Conservation (phyloP, 2,329 filamentous ascomycete genomes). For the Phaeoacremonium minimum region DNA sequence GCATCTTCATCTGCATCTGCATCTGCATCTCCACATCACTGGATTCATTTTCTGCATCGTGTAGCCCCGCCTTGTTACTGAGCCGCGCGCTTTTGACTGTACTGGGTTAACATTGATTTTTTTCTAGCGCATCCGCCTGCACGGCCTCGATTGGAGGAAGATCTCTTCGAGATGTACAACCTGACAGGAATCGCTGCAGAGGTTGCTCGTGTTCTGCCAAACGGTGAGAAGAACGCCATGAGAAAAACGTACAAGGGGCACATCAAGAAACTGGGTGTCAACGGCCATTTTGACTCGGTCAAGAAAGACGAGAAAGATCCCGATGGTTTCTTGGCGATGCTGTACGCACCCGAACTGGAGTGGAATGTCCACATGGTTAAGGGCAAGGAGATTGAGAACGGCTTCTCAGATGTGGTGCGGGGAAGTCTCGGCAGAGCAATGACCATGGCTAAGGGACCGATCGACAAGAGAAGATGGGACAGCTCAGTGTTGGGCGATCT, state of each 20-base stretch:
- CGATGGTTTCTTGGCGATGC: conserved; percentile 48
- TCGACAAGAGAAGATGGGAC: conserved; percentile 54
- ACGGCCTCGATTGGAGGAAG: conserved; percentile 44
- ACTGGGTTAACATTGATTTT: conserved; percentile 39
- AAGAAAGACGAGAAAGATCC: conserved; percentile 50
- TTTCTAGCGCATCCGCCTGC: conserved; percentile 43
- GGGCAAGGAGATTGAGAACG: conserved; percentile 50
- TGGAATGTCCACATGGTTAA: conserved; percentile 52
- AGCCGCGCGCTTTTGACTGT: no score
- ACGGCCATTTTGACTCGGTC: conserved; percentile 55
- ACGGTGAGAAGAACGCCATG: conserved; percentile 63
- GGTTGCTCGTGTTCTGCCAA: conserved; percentile 59
- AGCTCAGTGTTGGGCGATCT: conserved; percentile 55
- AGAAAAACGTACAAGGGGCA: conserved; percentile 67
- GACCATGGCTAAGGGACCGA: conserved; percentile 52
- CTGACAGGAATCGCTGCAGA: conserved; percentile 53
- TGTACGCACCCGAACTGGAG: conserved; percentile 47
- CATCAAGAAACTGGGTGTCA: conserved; percentile 59
- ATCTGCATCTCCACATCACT: no score
- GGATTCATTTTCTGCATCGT: no score
- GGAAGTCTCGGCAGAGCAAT: conserved; percentile 44
- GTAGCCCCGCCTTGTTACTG: no score
- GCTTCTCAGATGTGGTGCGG: conserved; percentile 40
- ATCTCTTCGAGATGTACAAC: conserved; percentile 56
- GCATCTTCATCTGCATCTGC: no score